Evolutionary conservation across 257 asterid genomes (phyloP), one percentile per base, ranked within the genome.

Genomic region (Cynanchum wilfordii): DNA sequence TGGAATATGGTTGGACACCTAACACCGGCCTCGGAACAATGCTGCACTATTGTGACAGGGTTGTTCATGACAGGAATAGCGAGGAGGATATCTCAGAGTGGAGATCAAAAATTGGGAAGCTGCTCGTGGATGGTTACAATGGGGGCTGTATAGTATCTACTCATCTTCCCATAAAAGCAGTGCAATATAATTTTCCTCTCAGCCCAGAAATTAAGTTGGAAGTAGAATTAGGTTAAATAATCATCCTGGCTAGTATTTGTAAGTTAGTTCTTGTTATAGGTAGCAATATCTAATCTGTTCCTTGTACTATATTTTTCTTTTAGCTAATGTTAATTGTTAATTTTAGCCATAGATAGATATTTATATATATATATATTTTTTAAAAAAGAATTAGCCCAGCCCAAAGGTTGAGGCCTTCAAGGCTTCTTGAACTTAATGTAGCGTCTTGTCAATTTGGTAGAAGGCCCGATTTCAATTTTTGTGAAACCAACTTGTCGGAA

Each of bases 11-110:
- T 29, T 95, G 99, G 99, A 47, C 74, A 68, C 97, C 96, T 13
- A 86, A 87, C 83, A 90, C 95, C 24, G 96, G 98, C 4, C 81
- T 95, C 0, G 99, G 92, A 55, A 85, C 96, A 58, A 90, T 95
- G 99, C 96, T 95, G 42, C 90, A 89, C 81, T 95, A 95, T 79
- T 79, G 83, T 17, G 97, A 92, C 78, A 80, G 99, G 73, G 98
- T 95, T 67, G 83, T 83, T 77, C 99, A 95, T 49, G 99, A 90
- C 82, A 77, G 87, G 78, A 78, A 72, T 81, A 72, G 58, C 9
- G 96, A 89, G 85, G 81, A 49, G 74, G 87, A 89, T 47, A 76
- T 83, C 69, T 87, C 90, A 0, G 99, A 91, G 77, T 95, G 99
- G 99, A 82, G 84, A 75, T 82, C 85, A 9, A 95, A 95, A 78